phyloP scores from a whole-genome alignment of 805 yeast genomes.

The Lipomyces yamadae region DNA sequence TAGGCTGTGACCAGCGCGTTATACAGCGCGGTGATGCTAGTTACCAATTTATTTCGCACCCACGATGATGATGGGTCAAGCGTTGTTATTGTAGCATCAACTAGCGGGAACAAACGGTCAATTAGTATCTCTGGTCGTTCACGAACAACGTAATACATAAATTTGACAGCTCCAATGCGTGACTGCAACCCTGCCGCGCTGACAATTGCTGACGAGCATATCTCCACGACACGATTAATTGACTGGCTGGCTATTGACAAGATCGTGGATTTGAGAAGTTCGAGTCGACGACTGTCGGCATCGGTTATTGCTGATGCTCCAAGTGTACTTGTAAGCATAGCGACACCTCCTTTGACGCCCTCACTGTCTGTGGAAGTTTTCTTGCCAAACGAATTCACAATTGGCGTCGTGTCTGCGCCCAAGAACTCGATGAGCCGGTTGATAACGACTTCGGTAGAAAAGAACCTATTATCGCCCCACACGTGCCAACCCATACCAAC shows the following conservation, averaged over 20 bases:
- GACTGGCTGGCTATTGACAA: slow-evolving; percentile 16
- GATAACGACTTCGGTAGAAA: slow-evolving; percentile 13
- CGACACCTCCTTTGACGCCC: not conserved
- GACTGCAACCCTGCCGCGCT: slow-evolving; percentile 18
- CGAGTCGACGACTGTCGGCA: slow-evolving; percentile 22
- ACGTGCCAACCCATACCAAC: slow-evolving; percentile 33
- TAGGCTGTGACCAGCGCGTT: slow-evolving; percentile 30
- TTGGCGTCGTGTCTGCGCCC: slow-evolving; percentile 26
- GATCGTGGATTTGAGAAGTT: slow-evolving; percentile 21
- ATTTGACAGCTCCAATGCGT: slow-evolving; percentile 34
- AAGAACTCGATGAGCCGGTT: slow-evolving; percentile 21
- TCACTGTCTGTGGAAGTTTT: not conserved
- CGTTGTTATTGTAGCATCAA: slow-evolving; percentile 34
- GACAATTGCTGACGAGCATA: slow-evolving; percentile 26
- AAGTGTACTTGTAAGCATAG: not conserved
- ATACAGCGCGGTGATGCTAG: slow-evolving; percentile 31
- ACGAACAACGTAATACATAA: slow-evolving; percentile 22
- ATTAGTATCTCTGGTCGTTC: slow-evolving; percentile 26
- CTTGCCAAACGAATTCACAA: slow-evolving; percentile 5
- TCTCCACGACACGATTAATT: slow-evolving; percentile 30
- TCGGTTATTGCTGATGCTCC: not conserved
- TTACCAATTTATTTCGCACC: slow-evolving; percentile 32
- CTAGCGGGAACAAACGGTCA: slow-evolving; percentile 33
- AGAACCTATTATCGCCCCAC: slow-evolving; percentile 33
- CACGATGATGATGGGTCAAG: slow-evolving; percentile 31